Percentiles rank a stretch among this genome's conserved stretches.
phyloP scores from a whole-genome alignment of 805 yeast species.

The Pichia membranifaciens region DNA sequence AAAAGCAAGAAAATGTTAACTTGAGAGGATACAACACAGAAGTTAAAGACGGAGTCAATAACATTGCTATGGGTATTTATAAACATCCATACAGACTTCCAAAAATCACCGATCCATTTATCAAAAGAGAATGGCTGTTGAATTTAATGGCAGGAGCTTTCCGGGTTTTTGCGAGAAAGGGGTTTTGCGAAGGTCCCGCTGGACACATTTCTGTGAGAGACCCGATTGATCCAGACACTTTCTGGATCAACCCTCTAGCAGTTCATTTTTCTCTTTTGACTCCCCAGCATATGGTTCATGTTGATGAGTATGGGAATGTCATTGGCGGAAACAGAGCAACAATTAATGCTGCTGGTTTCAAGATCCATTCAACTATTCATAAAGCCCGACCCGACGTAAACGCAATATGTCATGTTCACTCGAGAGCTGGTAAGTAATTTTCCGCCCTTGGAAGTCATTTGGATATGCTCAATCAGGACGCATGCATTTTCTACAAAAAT shows the following conservation, averaged over 20 bases:
- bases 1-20: not conserved
- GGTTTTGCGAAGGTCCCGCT: conserved; percentile 70
- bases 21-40: not conserved
- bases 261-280: conserved; percentile 59
- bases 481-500: conserved; percentile 56
- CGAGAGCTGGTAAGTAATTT: conserved; percentile 58
- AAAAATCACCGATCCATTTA: conserved; percentile 40
- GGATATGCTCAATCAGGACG: conserved; percentile 80
- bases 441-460: conserved; percentile 59
- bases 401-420: conserved; percentile 71
- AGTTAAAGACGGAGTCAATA: conserved; percentile 42
- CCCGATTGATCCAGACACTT: conserved; percentile 69
- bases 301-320: conserved; percentile 56
- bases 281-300: conserved; percentile 58
- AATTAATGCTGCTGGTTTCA: conserved; percentile 65
- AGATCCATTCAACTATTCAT: conserved; percentile 63
- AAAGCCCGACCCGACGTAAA: conserved; percentile 62
- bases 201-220: conserved; percentile 86
- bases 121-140: conserved; percentile 48
- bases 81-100: conserved; percentile 47
- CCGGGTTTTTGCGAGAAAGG: conserved; percentile 71
- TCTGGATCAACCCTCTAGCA: conserved; percentile 90
- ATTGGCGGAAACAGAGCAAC: conserved; percentile 46
- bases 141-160: conserved; percentile 85
- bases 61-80: conserved; percentile 47